Conservation (phyloP, 2,329 filamentous ascomycete genomes). For the Talaromyces sp. region DNA sequence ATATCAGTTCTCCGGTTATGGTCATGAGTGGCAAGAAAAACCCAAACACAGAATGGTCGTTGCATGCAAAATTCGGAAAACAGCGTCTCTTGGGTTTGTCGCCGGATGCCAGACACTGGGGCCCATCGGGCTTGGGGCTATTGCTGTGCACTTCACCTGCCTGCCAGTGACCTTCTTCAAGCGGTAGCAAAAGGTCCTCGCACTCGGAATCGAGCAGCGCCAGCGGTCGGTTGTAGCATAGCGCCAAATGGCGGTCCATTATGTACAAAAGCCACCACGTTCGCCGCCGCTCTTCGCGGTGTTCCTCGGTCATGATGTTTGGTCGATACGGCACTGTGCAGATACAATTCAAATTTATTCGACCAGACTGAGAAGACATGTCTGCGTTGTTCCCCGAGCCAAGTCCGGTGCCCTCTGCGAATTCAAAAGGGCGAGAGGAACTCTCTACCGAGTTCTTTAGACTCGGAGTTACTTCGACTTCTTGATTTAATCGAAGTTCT, state of each 20-base stretch:
- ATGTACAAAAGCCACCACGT: conserved; percentile 95
- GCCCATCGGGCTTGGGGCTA: conserved; percentile 37
- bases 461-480: conserved; percentile 51
- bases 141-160: conserved; percentile 68
- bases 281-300: conserved; percentile 79
- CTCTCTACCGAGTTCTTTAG: conserved; percentile 24
- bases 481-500: conserved; percentile 80
- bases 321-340: conserved; percentile 25
- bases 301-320: conserved; percentile 63
- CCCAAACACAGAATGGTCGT: conserved; percentile 82
- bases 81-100: conserved; percentile 48
- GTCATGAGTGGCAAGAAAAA: conserved; percentile 95
- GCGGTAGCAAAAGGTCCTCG: conserved; percentile 74
- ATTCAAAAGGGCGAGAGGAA: conserved; percentile 28
- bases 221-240: conserved; percentile 88
- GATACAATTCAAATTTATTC: conserved; percentile 31
- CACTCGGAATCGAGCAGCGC: conserved; percentile 87
- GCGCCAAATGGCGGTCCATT: conserved; percentile 80
- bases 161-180: conserved; percentile 84
- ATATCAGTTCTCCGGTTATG: conserved; percentile 85
- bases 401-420: conserved; percentile 25
- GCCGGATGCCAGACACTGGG: conserved; percentile 29
- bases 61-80: conserved; percentile 79
- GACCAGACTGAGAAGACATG: conserved; percentile 33
- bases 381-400: conserved; percentile 43